phyloP scores from a whole-genome alignment of 2,329 filamentous ascomycete genomes.

The Calonectria fujianensis region DNA sequence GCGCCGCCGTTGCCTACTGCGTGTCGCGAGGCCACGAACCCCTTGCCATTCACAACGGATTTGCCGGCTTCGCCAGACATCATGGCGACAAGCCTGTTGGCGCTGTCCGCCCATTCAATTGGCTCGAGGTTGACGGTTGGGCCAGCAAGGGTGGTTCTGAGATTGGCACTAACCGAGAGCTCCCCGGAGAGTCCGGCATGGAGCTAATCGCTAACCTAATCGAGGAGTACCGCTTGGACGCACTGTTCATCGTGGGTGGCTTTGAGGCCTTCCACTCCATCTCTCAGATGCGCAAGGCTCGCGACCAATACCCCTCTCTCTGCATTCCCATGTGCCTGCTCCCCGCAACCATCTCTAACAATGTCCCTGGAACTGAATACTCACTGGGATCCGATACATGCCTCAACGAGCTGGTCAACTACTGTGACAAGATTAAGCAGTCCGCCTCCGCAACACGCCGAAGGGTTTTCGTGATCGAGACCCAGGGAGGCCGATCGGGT shows the following conservation, averaged over 20 bases:
- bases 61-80: constrained; percentile 93
- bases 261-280: constrained; percentile 98
- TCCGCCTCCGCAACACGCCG: constrained; percentile 95
- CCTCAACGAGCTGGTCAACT: constrained; percentile 93
- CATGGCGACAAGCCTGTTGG: constrained; percentile 88
- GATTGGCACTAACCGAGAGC: constrained; percentile 96
- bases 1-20: constrained; percentile 95
- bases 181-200: constrained; percentile 90
- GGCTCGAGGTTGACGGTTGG: constrained; percentile 97
- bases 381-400: constrained; percentile 97
- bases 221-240: constrained; percentile 91
- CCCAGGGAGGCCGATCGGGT: constrained; percentile 94
- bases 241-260: constrained; percentile 92
- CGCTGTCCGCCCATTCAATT: constrained; percentile 89
- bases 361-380: constrained; percentile 98
- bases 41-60: constrained; percentile 95
- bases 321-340: constrained; percentile 94
- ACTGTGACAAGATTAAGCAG: constrained; percentile 98
- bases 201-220: constrained; percentile 88
- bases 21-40: constrained; percentile 93
- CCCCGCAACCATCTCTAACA: constrained; percentile 98
- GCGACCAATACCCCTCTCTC: constrained; percentile 86
- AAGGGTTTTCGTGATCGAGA: constrained; percentile 98
- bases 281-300: constrained; percentile 88
- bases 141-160: constrained; percentile 97